Percentiles rank a stretch among this genome's conserved stretches.
Evolutionary conservation across 768 basidiomycete genomes (phyloP).

Genomic region (Saitozyma podzolica): DNA sequence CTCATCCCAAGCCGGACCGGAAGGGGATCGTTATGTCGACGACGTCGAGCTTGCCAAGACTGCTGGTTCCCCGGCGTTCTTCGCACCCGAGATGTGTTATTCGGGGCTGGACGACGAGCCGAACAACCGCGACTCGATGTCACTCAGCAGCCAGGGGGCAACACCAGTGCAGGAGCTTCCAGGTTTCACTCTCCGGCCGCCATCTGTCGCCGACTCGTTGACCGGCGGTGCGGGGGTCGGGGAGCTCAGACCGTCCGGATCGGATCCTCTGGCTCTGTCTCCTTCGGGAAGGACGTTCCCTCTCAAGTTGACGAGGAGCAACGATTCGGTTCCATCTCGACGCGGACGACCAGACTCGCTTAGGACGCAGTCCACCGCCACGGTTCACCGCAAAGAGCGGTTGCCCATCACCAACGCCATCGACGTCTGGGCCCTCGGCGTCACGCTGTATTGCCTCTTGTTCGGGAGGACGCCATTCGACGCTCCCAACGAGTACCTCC

Average conservation of each 20-base stretch:
- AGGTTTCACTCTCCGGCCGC: constrained; percentile 37
- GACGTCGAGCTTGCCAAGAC: constrained; percentile 85
- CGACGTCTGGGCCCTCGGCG: constrained; percentile 96
- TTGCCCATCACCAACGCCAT: constrained; percentile 81
- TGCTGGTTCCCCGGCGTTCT: constrained; percentile 92
- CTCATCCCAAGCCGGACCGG: constrained; percentile 53
- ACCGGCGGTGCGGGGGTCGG: background rate
- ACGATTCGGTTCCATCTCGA: constrained; percentile 26
- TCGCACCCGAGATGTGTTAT: constrained; percentile 90
- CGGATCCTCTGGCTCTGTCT: constrained; percentile 23
- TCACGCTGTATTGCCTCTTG: constrained; percentile 90
- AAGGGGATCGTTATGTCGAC: constrained; percentile 65
- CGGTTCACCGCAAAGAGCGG: constrained; percentile 27
- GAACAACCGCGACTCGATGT: constrained; percentile 2
- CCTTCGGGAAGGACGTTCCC: constrained; percentile 22
- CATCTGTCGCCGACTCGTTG: constrained; percentile 21
- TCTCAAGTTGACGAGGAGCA: constrained; percentile 33
- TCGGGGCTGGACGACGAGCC: constrained; percentile 55
- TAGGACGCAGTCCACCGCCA: constrained; percentile 29
- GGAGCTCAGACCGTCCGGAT: constrained; percentile 23
- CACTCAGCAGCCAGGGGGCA: constrained; percentile 8
- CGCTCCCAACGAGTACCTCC: constrained; percentile 67
- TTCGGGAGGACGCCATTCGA: constrained; percentile 83
- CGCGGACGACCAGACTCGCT: constrained; percentile 16
- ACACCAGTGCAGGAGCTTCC: constrained; percentile 35